Conservation (phyloP, 768 basidiomycete genomes). For the Kwoniella botswanensis region DNA sequence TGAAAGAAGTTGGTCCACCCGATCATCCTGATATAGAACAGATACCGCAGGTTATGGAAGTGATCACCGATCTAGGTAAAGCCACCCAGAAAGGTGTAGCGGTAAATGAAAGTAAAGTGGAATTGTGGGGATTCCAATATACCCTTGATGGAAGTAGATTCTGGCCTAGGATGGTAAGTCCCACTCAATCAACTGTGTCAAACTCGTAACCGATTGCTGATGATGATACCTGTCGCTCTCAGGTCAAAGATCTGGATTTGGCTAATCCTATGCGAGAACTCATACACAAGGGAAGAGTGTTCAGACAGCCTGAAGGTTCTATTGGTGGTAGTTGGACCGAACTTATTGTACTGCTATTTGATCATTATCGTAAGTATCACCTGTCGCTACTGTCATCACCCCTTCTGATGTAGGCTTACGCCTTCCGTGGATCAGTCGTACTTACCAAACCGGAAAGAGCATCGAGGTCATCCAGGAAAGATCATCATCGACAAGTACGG, state of each 20-base stretch:
- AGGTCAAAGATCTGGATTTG: slow-evolving; percentile 79
- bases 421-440: slow-evolving; percentile 27
- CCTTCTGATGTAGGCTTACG: not conserved
- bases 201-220: slow-evolving; percentile 3
- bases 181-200: slow-evolving; percentile 12
- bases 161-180: slow-evolving; percentile 32
- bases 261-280: slow-evolving; percentile 79
- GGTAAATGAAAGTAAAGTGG: slow-evolving; percentile 84
- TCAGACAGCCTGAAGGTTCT: slow-evolving; percentile 79
- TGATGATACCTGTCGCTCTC: too few species aligned
- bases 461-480: slow-evolving; percentile 24
- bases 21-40: slow-evolving; percentile 80
- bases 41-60: slow-evolving; percentile 83
- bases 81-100: slow-evolving; percentile 85
- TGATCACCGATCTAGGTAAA: slow-evolving; percentile 83
- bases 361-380: slow-evolving; percentile 79
- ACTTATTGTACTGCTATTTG: slow-evolving; percentile 86
- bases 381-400: not conserved
- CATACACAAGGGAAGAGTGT: slow-evolving; percentile 79
- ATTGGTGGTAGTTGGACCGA: slow-evolving; percentile 85
- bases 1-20: slow-evolving; percentile 60
- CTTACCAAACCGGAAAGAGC: slow-evolving; percentile 40
- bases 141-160: slow-evolving; percentile 50
- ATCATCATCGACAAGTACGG: slow-evolving; percentile 28
- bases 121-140: slow-evolving; percentile 69